Base-by-base conservation (phyloP, 129 eudicot species). In the Pulicaria dysenterica region DNA sequence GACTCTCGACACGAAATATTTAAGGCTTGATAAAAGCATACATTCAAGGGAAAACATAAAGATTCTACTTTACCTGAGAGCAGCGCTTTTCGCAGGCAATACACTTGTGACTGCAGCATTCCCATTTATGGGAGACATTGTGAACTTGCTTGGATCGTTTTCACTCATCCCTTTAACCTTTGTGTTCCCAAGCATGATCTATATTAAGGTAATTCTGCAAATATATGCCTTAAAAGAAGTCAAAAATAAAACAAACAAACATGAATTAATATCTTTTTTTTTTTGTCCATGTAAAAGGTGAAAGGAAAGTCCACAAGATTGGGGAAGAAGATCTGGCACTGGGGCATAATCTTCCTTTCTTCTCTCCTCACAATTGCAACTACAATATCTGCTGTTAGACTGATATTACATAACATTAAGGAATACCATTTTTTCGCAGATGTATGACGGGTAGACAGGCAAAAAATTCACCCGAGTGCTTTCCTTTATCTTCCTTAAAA, bases 51-150 rank as follows among this genome's bases (percentile, higher is more conserved):
- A 76, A 73, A 85, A 85, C 76, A 72, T 85, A 46, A 64, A 61
- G 70, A 72, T 80, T 59, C 64, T 83, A 76, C 53, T 82, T 6
- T 57, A 39, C 48, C 48, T 85, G 15, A 82, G 90, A 36, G 86
- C 80, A 61, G 5, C 61, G 68, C 38, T 85, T 55, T 82, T 85
- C 42, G n/a, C 85, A 6, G 75, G 77, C 48, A 82, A 72, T 41
- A 82, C 90, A 14, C 24, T 76, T 9, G 90, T 82, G 78, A 64
- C 87, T 7, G 85, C 90, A 44, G 87, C 90, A 13, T 74, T 82
- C 62, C 90, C 90, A 15, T 85, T 85, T 51, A 85, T 85, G 84
- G 87, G 87, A 0, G 90, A 85, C 77, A 74, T 85, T 66, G 76
- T 79, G 34, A 85, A 82, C 78, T 70, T 85, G 58, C 48, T 76